These are phyloP conservation scores for Penicillium roqueforti DNA, from an alignment of 495 filamentous ascomycete species.

Conservation along the genomic window DNA sequence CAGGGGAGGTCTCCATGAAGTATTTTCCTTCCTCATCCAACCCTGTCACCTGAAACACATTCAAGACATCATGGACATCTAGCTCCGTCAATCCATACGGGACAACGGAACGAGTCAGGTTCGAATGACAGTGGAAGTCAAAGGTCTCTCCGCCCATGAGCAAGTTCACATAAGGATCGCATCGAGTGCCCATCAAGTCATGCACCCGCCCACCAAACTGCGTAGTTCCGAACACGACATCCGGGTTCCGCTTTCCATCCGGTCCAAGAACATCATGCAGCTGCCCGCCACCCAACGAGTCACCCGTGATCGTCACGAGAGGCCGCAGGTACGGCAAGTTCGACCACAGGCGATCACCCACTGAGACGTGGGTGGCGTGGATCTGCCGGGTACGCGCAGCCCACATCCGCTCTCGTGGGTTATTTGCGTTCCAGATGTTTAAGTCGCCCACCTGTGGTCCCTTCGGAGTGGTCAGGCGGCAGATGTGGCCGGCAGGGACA, in stretches of 20 bases:
- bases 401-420: constrained; percentile 77
- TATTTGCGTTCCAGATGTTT: constrained; percentile 73
- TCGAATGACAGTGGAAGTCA: constrained; percentile 80
- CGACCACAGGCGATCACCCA: constrained; percentile 70
- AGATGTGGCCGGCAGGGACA: constrained; percentile 57
- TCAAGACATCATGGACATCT: constrained; percentile 77
- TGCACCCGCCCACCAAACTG: constrained; percentile 56
- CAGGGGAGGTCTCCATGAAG: constrained; percentile 73
- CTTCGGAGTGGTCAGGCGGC: constrained; percentile 66
- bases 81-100: constrained; percentile 63
- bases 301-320: constrained; percentile 64
- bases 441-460: constrained; percentile 79
- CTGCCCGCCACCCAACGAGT: constrained; percentile 59
- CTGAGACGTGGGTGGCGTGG: constrained; percentile 65
- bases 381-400: constrained; percentile 73
- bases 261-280: constrained; percentile 41
- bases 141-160: constrained; percentile 65
- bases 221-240: constrained; percentile 37
- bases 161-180: constrained; percentile 70
- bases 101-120: constrained; percentile 66
- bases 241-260: constrained; percentile 35
- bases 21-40: constrained; percentile 67
- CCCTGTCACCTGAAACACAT: constrained; percentile 78
- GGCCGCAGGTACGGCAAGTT: constrained; percentile 73
- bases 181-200: constrained; percentile 73